Evolutionary conservation across 2,329 filamentous ascomycete genomes (phyloP).

Genomic region (Arthroderma sp.): DNA sequence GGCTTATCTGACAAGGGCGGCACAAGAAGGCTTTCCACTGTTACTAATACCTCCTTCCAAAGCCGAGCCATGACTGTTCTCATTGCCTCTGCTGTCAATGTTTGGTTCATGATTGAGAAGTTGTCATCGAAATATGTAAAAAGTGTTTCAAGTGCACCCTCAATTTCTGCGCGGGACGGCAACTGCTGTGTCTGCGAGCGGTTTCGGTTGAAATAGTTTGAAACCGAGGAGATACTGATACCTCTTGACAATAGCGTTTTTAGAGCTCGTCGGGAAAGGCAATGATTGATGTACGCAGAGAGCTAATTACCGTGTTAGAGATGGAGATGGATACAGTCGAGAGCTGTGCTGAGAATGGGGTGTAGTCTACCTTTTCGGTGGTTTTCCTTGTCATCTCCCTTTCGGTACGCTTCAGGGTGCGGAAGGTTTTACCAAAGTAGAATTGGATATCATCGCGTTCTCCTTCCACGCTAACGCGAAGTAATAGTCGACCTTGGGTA

Average conservation of each 20-base stretch:
- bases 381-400: slow-evolving; percentile 97
- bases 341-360: neutral
- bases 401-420: slow-evolving; percentile 87
- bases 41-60: slow-evolving; percentile 94
- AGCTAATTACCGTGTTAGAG: slow-evolving; percentile 42
- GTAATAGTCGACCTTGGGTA: slow-evolving; percentile 76
- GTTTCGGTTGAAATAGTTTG: slow-evolving; percentile 50
- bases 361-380: slow-evolving; percentile 67
- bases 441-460: slow-evolving; percentile 98
- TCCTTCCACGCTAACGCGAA: slow-evolving; percentile 96
- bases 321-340: neutral
- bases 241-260: slow-evolving; percentile 61
- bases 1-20: slow-evolving; percentile 92
- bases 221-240: slow-evolving; percentile 58
- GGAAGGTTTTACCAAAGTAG: slow-evolving; percentile 93
- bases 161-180: slow-evolving; percentile 59
- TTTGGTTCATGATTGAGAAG: slow-evolving; percentile 97
- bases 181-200: slow-evolving; percentile 39
- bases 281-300: slow-evolving; percentile 81
- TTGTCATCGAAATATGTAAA: slow-evolving; percentile 97
- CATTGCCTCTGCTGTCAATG: slow-evolving; percentile 91
- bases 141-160: slow-evolving; percentile 67
- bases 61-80: slow-evolving; percentile 93
- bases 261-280: slow-evolving; percentile 70
- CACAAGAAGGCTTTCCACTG: slow-evolving; percentile 78